Conservation (phyloP, 1,284 basidiomycete species). For the Schizophyllum commune region DNA sequence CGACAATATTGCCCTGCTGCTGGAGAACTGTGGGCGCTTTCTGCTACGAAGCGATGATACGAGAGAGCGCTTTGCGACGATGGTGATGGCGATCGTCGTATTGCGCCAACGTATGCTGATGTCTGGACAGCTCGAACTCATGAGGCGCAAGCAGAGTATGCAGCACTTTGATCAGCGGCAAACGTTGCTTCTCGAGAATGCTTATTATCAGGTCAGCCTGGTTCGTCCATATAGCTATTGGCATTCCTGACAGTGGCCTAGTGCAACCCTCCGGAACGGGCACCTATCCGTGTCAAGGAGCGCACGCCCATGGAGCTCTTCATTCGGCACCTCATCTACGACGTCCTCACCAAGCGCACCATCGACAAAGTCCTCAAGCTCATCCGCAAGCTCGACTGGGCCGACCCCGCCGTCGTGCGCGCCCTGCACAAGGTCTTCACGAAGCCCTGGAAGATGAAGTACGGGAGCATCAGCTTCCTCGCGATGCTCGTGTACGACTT, state of each 20-base stretch:
- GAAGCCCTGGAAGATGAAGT: constrained; percentile 96
- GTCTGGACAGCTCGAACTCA: constrained; percentile 71
- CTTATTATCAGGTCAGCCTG: constrained; percentile 82
- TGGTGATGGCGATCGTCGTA: constrained; percentile 41
- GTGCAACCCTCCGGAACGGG: constrained; percentile 96
- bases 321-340: constrained; percentile 88
- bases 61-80: constrained; percentile 72
- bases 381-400: constrained; percentile 92
- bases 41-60: constrained; percentile 87
- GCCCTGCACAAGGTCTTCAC: constrained; percentile 79
- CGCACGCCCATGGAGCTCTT: constrained; percentile 88
- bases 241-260: constrained; percentile 25
- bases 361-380: constrained; percentile 92
- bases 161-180: constrained; percentile 91
- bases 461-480: constrained; percentile 82
- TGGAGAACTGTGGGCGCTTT: constrained; percentile 94
- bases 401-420: constrained; percentile 53
- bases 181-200: constrained; percentile 88
- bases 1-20: constrained; percentile 85
- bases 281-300: constrained; percentile 77
- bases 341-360: constrained; percentile 84
- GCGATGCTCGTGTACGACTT: constrained; percentile 93
- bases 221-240: background rate
- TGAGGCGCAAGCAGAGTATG: constrained; percentile 89
- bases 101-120: no score